Evolutionary conservation across 2,329 filamentous ascomycete genomes (phyloP).

Genomic region (Thielaviopsis populi): DNA sequence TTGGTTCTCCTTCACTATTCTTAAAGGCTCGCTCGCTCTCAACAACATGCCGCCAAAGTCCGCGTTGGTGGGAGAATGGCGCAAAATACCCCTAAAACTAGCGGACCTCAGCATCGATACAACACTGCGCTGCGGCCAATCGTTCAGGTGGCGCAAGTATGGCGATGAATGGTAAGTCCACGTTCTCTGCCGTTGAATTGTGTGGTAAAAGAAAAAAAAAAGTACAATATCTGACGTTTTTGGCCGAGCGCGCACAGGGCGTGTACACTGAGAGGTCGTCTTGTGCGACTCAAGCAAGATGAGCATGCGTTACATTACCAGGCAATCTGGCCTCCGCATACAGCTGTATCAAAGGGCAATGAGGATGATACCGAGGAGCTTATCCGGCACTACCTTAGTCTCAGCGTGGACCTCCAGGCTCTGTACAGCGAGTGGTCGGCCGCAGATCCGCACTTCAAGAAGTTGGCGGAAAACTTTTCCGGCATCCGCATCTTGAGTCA

Average conservation of each 20-base stretch:
- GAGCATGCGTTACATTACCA: constrained; percentile 63
- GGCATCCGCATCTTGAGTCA: constrained; percentile 87
- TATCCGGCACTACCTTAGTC: constrained; percentile 73
- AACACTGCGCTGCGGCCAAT: constrained; percentile 85
- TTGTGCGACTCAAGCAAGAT: constrained; percentile 77
- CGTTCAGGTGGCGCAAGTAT: constrained; percentile 85
- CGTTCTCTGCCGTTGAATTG: not conserved
- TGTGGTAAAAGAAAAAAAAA: not conserved
- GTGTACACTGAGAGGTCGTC: constrained; percentile 70
- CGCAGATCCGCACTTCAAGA: constrained; percentile 75
- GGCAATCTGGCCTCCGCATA: constrained; percentile 40
- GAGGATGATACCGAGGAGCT: constrained; percentile 58
- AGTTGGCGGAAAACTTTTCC: constrained; percentile 71
- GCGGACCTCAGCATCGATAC: constrained; percentile 89
- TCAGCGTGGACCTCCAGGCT: constrained; percentile 56
- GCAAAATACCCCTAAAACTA: constrained; percentile 66
- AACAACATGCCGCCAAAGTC: constrained; percentile 10
- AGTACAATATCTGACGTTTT: constrained; percentile 9
- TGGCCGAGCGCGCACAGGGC: constrained; percentile 35
- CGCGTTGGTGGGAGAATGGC: constrained; percentile 39
- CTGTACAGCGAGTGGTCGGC: constrained; percentile 81
- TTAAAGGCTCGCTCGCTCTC: constrained; percentile 2
- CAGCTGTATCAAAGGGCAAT: constrained; percentile 16
- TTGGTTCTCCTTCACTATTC: not conserved
- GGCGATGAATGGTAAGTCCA: constrained; percentile 60